phyloP scores from a whole-genome alignment of 2,329 filamentous ascomycete species.

The Hymenoscyphus repandus region DNA sequence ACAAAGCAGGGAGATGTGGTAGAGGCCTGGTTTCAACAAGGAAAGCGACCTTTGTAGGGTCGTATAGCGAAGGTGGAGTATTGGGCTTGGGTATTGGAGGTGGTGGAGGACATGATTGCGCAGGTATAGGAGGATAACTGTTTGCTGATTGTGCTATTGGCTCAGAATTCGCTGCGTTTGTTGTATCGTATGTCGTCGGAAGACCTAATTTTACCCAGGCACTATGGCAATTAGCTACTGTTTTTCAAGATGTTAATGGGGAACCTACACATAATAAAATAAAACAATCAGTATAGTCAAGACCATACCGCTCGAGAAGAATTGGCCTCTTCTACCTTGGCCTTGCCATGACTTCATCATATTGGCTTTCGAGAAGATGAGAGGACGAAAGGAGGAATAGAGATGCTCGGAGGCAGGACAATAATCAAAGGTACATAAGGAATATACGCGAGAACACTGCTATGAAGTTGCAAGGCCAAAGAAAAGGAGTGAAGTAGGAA shows the following conservation, averaged over 20 bases:
- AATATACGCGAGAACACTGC: too few relatives aligned
- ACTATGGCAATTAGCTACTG: too few relatives aligned
- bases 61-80: constrained; percentile 27
- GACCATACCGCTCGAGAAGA: background rate
- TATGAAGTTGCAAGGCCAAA: too few relatives aligned
- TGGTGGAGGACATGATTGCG: background rate
- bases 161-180: background rate
- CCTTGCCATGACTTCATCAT: background rate
- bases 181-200: background rate
- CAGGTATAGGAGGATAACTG: constrained; percentile 1
- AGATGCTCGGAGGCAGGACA: too few relatives aligned
- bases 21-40: constrained; percentile 48
- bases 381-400: too few relatives aligned
- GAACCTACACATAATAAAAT: constrained; percentile 1
- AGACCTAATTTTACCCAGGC: background rate
- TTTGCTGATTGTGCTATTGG: background rate
- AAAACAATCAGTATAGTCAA: background rate
- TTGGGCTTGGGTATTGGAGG: background rate
- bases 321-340: background rate
- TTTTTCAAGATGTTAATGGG: background rate
- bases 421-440: too few relatives aligned
- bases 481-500: too few relatives aligned
- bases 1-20: constrained; percentile 44
- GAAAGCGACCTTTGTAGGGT: constrained; percentile 49
- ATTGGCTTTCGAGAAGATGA: too few relatives aligned